Base-by-base conservation (phyloP, 2,329 filamentous ascomycete genomes). In the Epichloe hybrida region DNA sequence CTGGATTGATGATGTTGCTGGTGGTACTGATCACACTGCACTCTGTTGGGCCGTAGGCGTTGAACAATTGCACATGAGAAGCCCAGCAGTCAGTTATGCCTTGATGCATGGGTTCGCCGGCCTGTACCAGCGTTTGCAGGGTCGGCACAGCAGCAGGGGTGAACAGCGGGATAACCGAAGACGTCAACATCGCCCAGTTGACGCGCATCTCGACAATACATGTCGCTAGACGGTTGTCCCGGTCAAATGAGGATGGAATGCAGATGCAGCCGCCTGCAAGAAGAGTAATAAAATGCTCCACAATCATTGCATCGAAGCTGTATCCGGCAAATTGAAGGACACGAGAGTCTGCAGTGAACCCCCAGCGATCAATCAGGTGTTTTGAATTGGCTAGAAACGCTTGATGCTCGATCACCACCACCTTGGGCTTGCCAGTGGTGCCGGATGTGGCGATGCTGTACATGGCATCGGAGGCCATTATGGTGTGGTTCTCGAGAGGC, bases 321-420 rank as follows among this genome's bases (percentile, higher is more conserved):
- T 50, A 50, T 1, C 42, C 37, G 5, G 23, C 46, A 35, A 50
- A 50, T 13, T 50, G 49, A 13, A 50, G 23, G n/a, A 47, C 49
- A 3, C 49, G 49, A 23, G 37, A 46, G 5, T 41, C 39, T 2
- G 49, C 42, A 5, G 31, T 40, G 17, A 50, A 31, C 43, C 38
- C 46, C 37, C 21, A 38, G 35, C 13, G 37, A 13, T 34, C 35
- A n/a, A 9, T 27, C 43, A 50, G 45, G 21, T 12, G 37, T 43
- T 31, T 23, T 39, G 20, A 38, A n/a, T 34, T 46, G 37, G 43
- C 37, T 27, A 45, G 27, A 23, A 45, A 45, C 27, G 42, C 3
- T 17, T 35, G 27, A 13, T 45, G 42, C 4, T 45, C 5, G 31
- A 34, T 31, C 23, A 45, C 8, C 23, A 45, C 5, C 2, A 45